Conservation (phyloP, 208 protist species). For the Leishmania major region DNA sequence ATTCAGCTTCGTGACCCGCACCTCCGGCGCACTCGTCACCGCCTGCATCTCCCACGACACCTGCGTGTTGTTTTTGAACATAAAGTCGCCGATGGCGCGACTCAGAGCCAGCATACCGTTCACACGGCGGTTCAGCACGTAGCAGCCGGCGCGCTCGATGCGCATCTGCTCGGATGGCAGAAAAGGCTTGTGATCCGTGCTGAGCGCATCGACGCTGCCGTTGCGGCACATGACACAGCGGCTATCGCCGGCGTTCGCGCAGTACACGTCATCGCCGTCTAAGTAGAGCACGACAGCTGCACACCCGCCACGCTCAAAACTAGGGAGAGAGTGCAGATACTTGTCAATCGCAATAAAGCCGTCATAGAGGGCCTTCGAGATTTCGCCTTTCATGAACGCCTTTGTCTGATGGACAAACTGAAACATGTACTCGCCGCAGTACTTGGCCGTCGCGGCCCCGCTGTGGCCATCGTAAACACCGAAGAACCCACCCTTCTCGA, state of each 20-base stretch:
- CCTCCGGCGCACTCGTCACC: constrained; percentile 87
- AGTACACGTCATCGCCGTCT: constrained; percentile 75
- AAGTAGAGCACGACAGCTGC: constrained; percentile 88
- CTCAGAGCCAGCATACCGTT: constrained; percentile 95
- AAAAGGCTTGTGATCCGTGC: constrained; percentile 94
- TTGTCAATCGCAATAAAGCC: constrained; percentile 88
- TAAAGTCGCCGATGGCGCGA: constrained; percentile 94
- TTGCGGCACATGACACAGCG: constrained; percentile 87
- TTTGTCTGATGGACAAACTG: constrained; percentile 65
- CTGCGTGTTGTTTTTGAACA: constrained; percentile 89
- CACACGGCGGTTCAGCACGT: constrained; percentile 91
- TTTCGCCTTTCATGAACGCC: constrained; percentile 62
- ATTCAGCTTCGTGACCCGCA: constrained; percentile 67
- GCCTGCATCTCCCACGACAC: constrained; percentile 91
- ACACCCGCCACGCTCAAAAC: constrained; percentile 81
- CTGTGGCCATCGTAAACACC: constrained; percentile 93
- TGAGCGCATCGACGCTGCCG: constrained; percentile 88
- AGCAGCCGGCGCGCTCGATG: constrained; percentile 92
- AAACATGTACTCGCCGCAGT: constrained; percentile 82
- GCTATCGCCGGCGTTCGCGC: constrained; percentile 94
- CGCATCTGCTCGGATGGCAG: constrained; percentile 74
- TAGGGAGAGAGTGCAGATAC: constrained; percentile 53
- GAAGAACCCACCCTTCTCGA: constrained; percentile 84
- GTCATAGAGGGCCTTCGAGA: constrained; percentile 77
- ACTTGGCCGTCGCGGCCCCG: constrained; percentile 66